Conservation (phyloP, 768 basidiomycete species). For the Suillus subaureus region DNA sequence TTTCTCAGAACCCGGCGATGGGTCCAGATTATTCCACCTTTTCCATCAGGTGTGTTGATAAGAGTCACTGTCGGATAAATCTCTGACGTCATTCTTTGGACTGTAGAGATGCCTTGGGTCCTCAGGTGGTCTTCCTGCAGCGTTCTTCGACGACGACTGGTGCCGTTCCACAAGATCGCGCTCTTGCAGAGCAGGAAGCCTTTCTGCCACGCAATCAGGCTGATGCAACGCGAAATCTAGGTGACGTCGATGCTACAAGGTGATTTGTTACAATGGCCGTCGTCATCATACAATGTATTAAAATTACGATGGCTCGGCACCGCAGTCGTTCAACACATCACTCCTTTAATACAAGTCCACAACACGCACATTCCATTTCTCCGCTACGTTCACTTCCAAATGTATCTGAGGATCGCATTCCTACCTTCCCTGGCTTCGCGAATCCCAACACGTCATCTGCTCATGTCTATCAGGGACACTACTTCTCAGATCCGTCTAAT, state of each 20-base stretch:
- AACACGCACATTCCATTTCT: neutral
- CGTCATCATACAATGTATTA: conserved; percentile 1
- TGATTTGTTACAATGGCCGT: neutral
- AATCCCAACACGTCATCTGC: neutral
- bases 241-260: conserved; percentile 1
- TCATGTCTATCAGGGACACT: neutral
- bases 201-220: neutral
- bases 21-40: conserved; percentile 2
- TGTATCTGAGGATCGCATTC: neutral
- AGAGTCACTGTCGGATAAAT: neutral
- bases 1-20: conserved; percentile 4
- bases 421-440: neutral
- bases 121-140: neutral
- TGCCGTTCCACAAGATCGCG: neutral
- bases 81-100: neutral
- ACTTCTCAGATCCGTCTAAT: neutral
- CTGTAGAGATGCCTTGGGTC: neutral
- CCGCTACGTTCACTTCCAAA: conserved; percentile 2
- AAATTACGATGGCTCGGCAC: neutral
- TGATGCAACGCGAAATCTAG: neutral
- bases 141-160: neutral
- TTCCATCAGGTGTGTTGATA: conserved; percentile 2
- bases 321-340: neutral
- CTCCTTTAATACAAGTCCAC: neutral
- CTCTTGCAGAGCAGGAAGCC: neutral